Percentiles rank a stretch among this genome's conserved stretches.
These are phyloP conservation scores for Pseudonitzschia multiseries DNA, from an alignment of 108 stramenopile genomes.

Conservation along the genomic window DNA sequence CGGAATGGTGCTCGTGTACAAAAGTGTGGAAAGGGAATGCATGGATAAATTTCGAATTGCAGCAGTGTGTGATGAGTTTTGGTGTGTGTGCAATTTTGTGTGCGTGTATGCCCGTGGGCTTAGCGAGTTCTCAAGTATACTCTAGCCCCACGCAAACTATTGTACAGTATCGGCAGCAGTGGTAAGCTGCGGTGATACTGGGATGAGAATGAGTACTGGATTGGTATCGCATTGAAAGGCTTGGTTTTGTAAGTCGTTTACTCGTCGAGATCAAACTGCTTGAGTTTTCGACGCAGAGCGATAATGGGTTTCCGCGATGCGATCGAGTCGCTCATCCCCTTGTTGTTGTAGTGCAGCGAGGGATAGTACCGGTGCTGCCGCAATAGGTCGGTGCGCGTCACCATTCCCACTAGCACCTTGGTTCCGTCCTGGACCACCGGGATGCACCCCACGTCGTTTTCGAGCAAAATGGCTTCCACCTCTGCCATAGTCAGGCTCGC, in stretches of 20 bases:
- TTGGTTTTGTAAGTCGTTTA: too few species aligned
- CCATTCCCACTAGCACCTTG: constrained; percentile 80
- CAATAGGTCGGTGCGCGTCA: constrained; percentile 85
- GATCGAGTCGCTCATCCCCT: constrained; percentile 77
- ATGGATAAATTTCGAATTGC: too few species aligned
- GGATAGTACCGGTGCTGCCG: constrained; percentile 86
- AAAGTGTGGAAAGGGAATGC: too few species aligned
- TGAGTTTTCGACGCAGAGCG: constrained; percentile 70
- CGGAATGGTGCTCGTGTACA: too few species aligned
- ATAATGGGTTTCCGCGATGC: constrained; percentile 80
- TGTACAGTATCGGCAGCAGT: too few species aligned
- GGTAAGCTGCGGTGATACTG: too few species aligned
- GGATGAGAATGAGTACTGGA: too few species aligned
- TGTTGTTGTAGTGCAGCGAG: constrained; percentile 88
- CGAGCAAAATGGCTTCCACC: constrained; percentile 77
- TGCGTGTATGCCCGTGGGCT: too few species aligned
- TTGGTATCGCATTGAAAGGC: not conserved
- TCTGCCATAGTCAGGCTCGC: constrained; percentile 79
- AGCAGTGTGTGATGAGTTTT: too few species aligned
- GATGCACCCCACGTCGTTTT: constrained; percentile 82
- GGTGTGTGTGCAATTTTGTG: too few species aligned
- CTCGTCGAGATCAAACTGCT: constrained; percentile 76
- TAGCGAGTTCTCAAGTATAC: too few species aligned
- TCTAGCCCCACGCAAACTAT: not conserved
- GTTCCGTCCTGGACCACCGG: constrained; percentile 80